Conservation (phyloP, 352 stramenopile species). For the Globisporangium heterothallicum region DNA sequence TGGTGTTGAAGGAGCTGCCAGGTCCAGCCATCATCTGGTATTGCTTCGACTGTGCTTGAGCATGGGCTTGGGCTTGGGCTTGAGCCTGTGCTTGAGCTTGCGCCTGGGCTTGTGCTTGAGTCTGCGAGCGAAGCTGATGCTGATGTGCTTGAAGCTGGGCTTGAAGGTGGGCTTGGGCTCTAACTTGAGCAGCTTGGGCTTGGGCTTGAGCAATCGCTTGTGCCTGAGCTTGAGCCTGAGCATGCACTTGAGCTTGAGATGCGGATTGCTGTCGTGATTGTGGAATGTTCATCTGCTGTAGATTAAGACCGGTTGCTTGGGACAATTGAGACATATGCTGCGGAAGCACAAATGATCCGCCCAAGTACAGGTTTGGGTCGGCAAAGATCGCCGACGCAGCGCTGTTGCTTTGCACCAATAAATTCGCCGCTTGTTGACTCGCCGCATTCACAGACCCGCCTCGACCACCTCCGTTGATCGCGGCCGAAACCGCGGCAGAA, state of each 20-base stretch:
- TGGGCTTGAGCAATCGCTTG: constrained; percentile 47
- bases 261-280: constrained; percentile 34
- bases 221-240: constrained; percentile 41
- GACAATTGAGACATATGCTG: constrained; percentile 43
- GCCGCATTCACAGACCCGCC: constrained; percentile 24
- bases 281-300: constrained; percentile 46
- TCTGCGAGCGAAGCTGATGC: constrained; percentile 14
- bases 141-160: constrained; percentile 35
- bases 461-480: constrained; percentile 19
- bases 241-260: constrained; percentile 28
- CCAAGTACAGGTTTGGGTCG: constrained; percentile 63
- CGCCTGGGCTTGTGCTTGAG: constrained; percentile 24
- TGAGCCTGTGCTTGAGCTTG: constrained; percentile 21
- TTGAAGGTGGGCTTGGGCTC: constrained; percentile 26
- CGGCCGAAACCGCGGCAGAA: constrained; percentile 27
- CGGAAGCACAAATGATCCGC: constrained; percentile 44
- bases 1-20: constrained; percentile 37
- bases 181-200: constrained; percentile 16
- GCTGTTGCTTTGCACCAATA: constrained; percentile 51
- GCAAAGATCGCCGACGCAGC: constrained; percentile 48
- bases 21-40: constrained; percentile 51
- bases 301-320: constrained; percentile 25
- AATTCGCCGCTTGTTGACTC: constrained; percentile 44
- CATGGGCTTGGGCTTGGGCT: constrained; percentile 19
- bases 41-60: constrained; percentile 48